Base-by-base conservation (phyloP, 192 early-diverging fungal species). In the Ambispora gerdemannii region DNA sequence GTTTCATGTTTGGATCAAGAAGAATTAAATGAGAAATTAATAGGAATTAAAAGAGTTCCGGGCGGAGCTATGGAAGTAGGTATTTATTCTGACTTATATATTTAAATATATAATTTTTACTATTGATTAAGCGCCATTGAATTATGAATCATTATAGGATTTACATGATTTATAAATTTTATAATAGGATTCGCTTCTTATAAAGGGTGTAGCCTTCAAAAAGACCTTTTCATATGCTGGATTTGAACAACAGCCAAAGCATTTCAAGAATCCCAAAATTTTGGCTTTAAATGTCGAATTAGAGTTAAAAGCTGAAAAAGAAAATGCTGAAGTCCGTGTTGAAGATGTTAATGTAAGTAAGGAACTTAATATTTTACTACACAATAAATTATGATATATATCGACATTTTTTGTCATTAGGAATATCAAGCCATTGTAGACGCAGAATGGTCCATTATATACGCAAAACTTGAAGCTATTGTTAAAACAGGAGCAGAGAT, bases 351-450 rank as follows among this genome's bases (percentile, higher is more conserved):
- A 74, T 70, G 78, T 80, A 80, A 62, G 72, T 69, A 8, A 8
- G 2, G 36, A 64, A 56, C 33, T 22, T 22, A 58, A 70, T 19
- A n/a, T n/a, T n/a, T n/a, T n/a, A n/a, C n/a, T n/a, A n/a, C n/a
- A n/a, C n/a, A n/a, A n/a, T n/a, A n/a, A n/a, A n/a, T n/a, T n/a
- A n/a, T n/a, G n/a, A n/a, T 8, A 15, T 1, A 32, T 31, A 47
- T 47, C 33, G 34, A 11, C 3, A 71, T 51, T 65, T 17, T 63
- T 24, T 56, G 38, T 68, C 38, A 24, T 71, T 78, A 91, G 77
- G 97, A 99, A 72, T 99, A 99, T 83, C 97, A 99, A 87, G 92
- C 94, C 47, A 94, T 99, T 73, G 97, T 99, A 19, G 97, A 99
- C 73, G 97, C 97, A 52, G 97, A 99, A 78, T 99, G 97, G 97